Percentiles rank a stretch among this genome's conserved stretches.
Evolutionary conservation across 208 protist species (phyloP).

Genomic region (Leishmania aethiopica): DNA sequence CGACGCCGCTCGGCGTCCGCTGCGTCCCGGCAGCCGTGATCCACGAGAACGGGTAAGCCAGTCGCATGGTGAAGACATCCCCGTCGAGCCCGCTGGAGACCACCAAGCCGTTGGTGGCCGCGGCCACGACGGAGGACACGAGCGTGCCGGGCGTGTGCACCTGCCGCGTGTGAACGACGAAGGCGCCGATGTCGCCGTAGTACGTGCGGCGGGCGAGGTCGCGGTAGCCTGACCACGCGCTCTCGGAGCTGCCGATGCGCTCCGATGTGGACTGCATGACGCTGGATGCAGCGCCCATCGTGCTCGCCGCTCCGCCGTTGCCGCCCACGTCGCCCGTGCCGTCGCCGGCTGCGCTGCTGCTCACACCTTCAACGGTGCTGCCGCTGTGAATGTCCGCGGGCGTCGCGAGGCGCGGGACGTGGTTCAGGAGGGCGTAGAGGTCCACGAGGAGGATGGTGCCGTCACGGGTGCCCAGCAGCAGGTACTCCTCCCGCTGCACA

Average conservation of each 20-base stretch:
- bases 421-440: slow-evolving; percentile 31
- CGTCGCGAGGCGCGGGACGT: slow-evolving; percentile 33
- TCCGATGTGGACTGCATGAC: slow-evolving; percentile 8
- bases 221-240: slow-evolving; percentile 31
- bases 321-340: slow-evolving; percentile 3
- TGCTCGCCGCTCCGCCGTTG: not conserved
- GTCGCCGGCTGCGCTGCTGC: slow-evolving; percentile 5
- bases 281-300: not conserved
- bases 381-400: not conserved
- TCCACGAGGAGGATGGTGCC: slow-evolving; percentile 40
- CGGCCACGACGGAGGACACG: slow-evolving; percentile 37
- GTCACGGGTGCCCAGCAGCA: slow-evolving; percentile 48
- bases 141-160: slow-evolving; percentile 35
- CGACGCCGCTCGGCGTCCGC: not conserved
- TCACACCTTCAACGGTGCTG: not conserved
- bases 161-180: slow-evolving; percentile 29
- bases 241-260: slow-evolving; percentile 29
- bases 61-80: slow-evolving; percentile 39
- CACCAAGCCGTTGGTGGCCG: slow-evolving; percentile 31
- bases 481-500: slow-evolving; percentile 36
- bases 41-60: slow-evolving; percentile 12
- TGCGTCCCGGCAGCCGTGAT: not conserved
- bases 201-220: slow-evolving; percentile 31
- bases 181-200: slow-evolving; percentile 26
- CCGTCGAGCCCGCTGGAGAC: slow-evolving; percentile 50